Evolutionary conservation across 1,284 basidiomycete genomes (phyloP).

Genomic region (Sporisorium graminicola): DNA sequence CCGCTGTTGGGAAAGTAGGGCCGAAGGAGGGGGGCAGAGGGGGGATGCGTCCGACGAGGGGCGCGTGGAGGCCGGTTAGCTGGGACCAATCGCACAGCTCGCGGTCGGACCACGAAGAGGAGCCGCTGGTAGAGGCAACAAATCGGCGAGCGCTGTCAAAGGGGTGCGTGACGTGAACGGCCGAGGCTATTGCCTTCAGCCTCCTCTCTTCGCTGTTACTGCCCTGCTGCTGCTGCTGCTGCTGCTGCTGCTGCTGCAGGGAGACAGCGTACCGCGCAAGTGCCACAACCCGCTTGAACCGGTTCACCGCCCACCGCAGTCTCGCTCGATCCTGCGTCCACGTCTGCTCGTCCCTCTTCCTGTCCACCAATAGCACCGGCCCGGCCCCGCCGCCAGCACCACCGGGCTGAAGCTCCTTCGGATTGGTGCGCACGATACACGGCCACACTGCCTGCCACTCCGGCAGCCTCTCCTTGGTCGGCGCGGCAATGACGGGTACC

Average conservation of each 20-base stretch:
- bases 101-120: slow-evolving; percentile 18
- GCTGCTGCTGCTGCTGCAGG: not conserved
- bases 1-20: not conserved
- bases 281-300: slow-evolving; percentile 36
- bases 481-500: slow-evolving; percentile 81
- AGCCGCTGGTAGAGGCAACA: not conserved
- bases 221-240: not conserved
- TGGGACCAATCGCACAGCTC: slow-evolving; percentile 27
- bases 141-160: slow-evolving; percentile 17
- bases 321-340: slow-evolving; percentile 30
- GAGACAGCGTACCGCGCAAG: slow-evolving; percentile 35
- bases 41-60: slow-evolving; percentile 18
- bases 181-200: slow-evolving; percentile 29
- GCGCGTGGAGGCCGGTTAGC: slow-evolving; percentile 21
- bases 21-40: not conserved
- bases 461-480: slow-evolving; percentile 78
- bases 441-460: slow-evolving; percentile 70
- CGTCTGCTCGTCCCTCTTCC: slow-evolving; percentile 38
- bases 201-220: slow-evolving; percentile 8
- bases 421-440: slow-evolving; percentile 55
- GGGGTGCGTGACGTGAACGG: slow-evolving; percentile 52
- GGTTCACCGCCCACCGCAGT: slow-evolving; percentile 34
- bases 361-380: slow-evolving; percentile 49
- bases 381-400: not conserved
- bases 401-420: slow-evolving; percentile 29